Conservation (phyloP, 139 green algal species). For the Edaphochlamys debaryana region DNA sequence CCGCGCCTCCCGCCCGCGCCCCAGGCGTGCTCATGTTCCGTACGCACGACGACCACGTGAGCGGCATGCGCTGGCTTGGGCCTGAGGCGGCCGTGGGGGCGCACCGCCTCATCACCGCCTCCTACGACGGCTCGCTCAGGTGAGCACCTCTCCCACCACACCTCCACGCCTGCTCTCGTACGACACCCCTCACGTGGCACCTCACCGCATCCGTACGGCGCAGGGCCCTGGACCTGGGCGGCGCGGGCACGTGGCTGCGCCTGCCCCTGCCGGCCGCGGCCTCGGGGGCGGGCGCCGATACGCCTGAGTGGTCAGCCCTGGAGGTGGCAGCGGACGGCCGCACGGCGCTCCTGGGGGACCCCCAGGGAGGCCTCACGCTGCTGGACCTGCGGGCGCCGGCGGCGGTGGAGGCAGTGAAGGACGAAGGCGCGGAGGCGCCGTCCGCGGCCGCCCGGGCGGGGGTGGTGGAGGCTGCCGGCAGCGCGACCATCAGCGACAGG, state of each 20-base stretch:
- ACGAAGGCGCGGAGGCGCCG: not conserved
- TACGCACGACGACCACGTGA: constrained; percentile 58
- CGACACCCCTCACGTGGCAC: no score
- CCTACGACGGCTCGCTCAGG: constrained; percentile 79
- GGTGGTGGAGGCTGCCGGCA: no score
- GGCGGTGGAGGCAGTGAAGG: not conserved
- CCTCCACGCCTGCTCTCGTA: not conserved
- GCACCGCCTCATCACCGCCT: constrained; percentile 61
- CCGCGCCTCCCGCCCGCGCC: not conserved
- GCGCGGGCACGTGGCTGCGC: constrained; percentile 18
- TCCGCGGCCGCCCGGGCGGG: no score
- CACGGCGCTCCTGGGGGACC: constrained; percentile 48
- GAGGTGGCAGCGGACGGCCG: constrained; percentile 55
- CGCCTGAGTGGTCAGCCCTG: constrained; percentile 71
- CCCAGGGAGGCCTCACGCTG: not conserved
- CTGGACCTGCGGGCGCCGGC: not conserved
- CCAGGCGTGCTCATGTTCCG: constrained; percentile 50
- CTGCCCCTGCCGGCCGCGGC: constrained; percentile 22
- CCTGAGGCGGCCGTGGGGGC: not conserved
- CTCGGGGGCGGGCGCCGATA: constrained; percentile 44
- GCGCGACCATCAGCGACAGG: no score
- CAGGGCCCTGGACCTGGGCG: constrained; percentile 22
- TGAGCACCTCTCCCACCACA: no score
- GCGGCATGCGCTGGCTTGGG: constrained; percentile 51
- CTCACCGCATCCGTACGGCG: no score